Conservation (phyloP, 352 stramenopile genomes). For the Globisporangium nodosum region DNA sequence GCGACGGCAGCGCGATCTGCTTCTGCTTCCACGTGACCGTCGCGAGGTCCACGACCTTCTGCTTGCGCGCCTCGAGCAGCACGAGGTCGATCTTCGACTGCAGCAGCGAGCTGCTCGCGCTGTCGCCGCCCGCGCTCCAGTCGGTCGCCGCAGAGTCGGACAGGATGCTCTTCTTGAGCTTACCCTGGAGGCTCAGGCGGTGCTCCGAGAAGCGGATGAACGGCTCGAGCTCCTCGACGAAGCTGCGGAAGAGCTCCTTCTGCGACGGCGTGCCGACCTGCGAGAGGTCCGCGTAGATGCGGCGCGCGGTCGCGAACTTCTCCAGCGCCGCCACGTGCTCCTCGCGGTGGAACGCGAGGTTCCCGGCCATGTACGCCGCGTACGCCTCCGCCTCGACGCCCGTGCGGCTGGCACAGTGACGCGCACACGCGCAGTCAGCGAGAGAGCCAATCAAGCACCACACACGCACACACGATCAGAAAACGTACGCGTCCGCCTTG, state of each 20-base stretch:
- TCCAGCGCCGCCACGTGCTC: slow-evolving; percentile 78
- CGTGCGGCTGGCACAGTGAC: slow-evolving; percentile 43
- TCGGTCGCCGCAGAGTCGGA: slow-evolving; percentile 35
- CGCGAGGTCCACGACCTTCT: slow-evolving; percentile 78
- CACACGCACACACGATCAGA: background rate
- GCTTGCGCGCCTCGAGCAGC: slow-evolving; percentile 75
- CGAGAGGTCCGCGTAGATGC: slow-evolving; percentile 81
- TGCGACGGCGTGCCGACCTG: slow-evolving; percentile 77
- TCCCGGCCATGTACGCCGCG: slow-evolving; percentile 84
- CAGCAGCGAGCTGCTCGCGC: slow-evolving; percentile 64
- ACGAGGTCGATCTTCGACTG: slow-evolving; percentile 85
- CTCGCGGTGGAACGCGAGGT: slow-evolving; percentile 86
- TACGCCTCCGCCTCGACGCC: slow-evolving; percentile 88
- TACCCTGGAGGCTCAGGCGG: slow-evolving; percentile 56
- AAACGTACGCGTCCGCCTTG: slow-evolving; percentile 68
- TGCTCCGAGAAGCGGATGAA: slow-evolving; percentile 87
- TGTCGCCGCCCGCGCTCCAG: slow-evolving; percentile 53
- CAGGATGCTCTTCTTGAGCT: slow-evolving; percentile 25
- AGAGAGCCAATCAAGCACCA: background rate
- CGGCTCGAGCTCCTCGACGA: slow-evolving; percentile 68
- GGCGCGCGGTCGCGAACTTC: slow-evolving; percentile 69
- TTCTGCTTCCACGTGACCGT: slow-evolving; percentile 81
- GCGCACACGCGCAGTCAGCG: background rate
- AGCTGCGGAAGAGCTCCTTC: slow-evolving; percentile 70
- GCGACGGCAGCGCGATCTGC: slow-evolving; percentile 58